Evolutionary conservation across 2,329 filamentous ascomycete species (phyloP), one percentile per base, ranked within the genome.

Genomic region (Hypocrella siamensis): DNA sequence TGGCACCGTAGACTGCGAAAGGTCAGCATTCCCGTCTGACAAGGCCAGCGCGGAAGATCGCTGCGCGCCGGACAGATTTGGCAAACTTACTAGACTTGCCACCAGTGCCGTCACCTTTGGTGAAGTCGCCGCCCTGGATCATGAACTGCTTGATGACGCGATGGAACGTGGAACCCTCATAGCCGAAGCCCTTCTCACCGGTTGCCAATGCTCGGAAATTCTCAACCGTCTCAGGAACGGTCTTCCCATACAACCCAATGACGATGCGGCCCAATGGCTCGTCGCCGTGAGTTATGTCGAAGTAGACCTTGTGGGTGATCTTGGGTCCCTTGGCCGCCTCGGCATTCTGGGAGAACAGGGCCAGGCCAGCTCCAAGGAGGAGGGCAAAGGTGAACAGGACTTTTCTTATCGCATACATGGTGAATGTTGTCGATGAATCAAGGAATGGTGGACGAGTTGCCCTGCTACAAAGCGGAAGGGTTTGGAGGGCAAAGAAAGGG

Each of bases 291-390:
- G 67, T 60, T 43, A 92, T 76, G 57, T 90, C 82, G 56, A 92
- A 88, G 68, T 74, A 90, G 59, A 90, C 84, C 75, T 93, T 93
- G 68, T 82, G 68, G 48, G 86, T 94, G 65, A 94, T 88, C 75
- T 90, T 92, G 40, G 84, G 88, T 29, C 90, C 88, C 65, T 88
- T 84, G 43, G 65, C 65, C 33, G 81, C 80, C 45, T 80, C 74
- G 37, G 71, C 75, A 21, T 73, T 70, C 58, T 84, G 77, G 44
- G 79, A 68, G 52, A 93, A 75, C 62, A 83, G 73, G 44, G 85
- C 61, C 52, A 88, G 65, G 44, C 70, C 67, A 46, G 86, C 65
- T 47, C 81, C 76, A 47, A 92, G 55, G 49, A 93, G 71, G 51
- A 93, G 67, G 52, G 84, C 66, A 47, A 78, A 65, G 48, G 80